phyloP scores from a whole-genome alignment of 2,329 filamentous ascomycete species.

The Microcyclospora tardicrescens region DNA sequence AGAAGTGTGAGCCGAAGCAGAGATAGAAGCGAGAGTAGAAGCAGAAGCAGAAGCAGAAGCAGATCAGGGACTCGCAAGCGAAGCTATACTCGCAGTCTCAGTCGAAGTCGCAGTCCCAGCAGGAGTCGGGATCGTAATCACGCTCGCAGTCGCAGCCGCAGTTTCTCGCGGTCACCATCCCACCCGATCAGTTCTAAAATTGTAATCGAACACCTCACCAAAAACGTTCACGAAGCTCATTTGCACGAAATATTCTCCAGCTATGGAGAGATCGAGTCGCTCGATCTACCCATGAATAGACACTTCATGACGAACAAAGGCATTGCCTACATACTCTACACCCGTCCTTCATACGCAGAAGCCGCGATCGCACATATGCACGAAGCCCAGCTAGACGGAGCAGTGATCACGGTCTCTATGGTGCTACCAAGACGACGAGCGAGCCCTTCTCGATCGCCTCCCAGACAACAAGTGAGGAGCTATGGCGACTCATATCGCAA shows the following conservation, averaged over 20 bases:
- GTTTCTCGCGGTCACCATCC: slow-evolving; percentile 1
- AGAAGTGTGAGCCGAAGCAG: no score
- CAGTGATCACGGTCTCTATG: slow-evolving; percentile 73
- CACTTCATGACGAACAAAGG: slow-evolving; percentile 80
- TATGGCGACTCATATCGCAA: no score
- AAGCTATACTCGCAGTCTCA: no score
- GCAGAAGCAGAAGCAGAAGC: no score
- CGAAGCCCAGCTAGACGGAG: slow-evolving; percentile 76
- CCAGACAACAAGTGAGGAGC: slow-evolving; percentile 38
- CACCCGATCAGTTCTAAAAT: slow-evolving; percentile 46
- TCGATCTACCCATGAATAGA: slow-evolving; percentile 82
- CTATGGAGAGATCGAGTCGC: slow-evolving; percentile 73
- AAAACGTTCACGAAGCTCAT: slow-evolving; percentile 83
- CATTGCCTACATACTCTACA: slow-evolving; percentile 82
- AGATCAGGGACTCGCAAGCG: no score
- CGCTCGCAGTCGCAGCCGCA: slow-evolving; percentile 1
- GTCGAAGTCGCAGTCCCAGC: slow-evolving; percentile 7
- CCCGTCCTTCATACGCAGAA: slow-evolving; percentile 66
- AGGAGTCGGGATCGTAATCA: neutral
- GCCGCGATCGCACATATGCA: slow-evolving; percentile 92
- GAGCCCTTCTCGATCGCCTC: slow-evolving; percentile 53
- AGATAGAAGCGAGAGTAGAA: no score
- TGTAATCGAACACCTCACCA: slow-evolving; percentile 89
- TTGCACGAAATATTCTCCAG: slow-evolving; percentile 82
- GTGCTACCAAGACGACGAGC: slow-evolving; percentile 75